Percentiles rank a stretch among this genome's conserved stretches.
Evolutionary conservation across 495 filamentous ascomycete genomes (phyloP).

Genomic region (Podospora comata): DNA sequence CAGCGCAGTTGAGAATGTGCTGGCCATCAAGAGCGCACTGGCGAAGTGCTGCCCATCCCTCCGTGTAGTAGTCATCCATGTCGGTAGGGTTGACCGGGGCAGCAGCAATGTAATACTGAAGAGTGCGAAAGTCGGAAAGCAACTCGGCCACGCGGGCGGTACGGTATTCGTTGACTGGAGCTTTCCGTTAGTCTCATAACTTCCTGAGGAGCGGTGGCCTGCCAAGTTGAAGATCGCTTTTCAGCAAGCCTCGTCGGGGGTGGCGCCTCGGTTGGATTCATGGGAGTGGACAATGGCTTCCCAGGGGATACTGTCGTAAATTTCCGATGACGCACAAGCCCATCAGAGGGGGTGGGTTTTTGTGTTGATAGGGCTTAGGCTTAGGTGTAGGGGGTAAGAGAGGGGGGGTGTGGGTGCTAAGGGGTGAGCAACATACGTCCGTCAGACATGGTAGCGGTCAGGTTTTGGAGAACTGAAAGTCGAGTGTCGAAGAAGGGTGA

Average conservation of each 20-base stretch:
- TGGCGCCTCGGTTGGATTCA: background rate
- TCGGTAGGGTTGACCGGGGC: slow-evolving; percentile 56
- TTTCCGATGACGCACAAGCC: background rate
- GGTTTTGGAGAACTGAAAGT: background rate
- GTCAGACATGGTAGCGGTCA: slow-evolving; percentile 30
- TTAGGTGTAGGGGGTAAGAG: background rate
- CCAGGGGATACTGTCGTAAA: background rate
- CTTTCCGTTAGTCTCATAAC: slow-evolving; percentile 29
- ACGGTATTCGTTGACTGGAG: slow-evolving; percentile 77
- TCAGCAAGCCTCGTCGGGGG: slow-evolving; percentile 8
- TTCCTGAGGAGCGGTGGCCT: background rate
- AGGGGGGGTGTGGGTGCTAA: slow-evolving; percentile 1
- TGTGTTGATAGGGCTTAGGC: background rate
- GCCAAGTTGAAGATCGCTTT: background rate
- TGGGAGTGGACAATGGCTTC: background rate
- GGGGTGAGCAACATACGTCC: slow-evolving; percentile 31
- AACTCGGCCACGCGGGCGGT: slow-evolving; percentile 78
- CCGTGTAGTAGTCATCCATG: slow-evolving; percentile 70
- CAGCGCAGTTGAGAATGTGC: slow-evolving; percentile 60
- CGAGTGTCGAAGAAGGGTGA: background rate
- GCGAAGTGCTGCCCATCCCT: slow-evolving; percentile 72
- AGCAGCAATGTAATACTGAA: slow-evolving; percentile 75
- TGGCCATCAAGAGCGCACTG: slow-evolving; percentile 74
- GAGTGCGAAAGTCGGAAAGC: slow-evolving; percentile 77
- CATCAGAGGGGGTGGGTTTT: background rate